Evolutionary conservation across 331 rosid genomes (phyloP), one percentile per base, ranked within the genome.

Genomic region (Pyracantha coccinea): DNA sequence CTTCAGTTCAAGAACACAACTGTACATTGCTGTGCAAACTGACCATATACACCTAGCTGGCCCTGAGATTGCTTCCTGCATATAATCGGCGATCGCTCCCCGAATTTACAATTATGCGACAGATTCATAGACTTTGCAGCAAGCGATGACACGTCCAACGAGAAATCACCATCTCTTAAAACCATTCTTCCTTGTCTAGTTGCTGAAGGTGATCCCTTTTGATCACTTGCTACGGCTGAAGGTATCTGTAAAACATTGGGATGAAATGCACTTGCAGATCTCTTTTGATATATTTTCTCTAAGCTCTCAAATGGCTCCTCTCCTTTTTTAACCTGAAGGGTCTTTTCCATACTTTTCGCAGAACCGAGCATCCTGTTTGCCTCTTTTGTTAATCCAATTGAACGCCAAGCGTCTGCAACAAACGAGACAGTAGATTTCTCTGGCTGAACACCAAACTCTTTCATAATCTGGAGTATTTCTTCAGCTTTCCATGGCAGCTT

Each of bases 401-500:
- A 61, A 62, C 73, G 66, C 96, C 93, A 90, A 82, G 96, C 90
- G 66, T 90, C 91, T 29, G 89, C 89, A 72, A 88, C 82, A 75
- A 85, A 88, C 73, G 64, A 31, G 71, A 88, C 33, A 1, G 91
- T 90, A 38, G 89, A 80, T 75, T 88, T 82, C 85, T 80, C 81
- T 8, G 93, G 86, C 77, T 47, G 82, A 75, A 90, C 81, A n/a
- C 83, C 63, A 66, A 85, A 90, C 41, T 80, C 84, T 74, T 83
- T 72, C 93, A 90, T 88, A 73, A 72, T 44, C 75, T 86, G 88
- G 81, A 90, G 89, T 75, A 90, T 72, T 69, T 83, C 90, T 85
- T 90, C 93, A 47, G 89, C 85, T 85, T 84, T 88, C 91, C 91
- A 81, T 25, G 96, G 96, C 75, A 83, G 81, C 85, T 78, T 86